Evolutionary conservation across 257 asterid genomes (phyloP), one percentile per base, ranked within the genome.

Genomic region (Primulina tabacum): DNA sequence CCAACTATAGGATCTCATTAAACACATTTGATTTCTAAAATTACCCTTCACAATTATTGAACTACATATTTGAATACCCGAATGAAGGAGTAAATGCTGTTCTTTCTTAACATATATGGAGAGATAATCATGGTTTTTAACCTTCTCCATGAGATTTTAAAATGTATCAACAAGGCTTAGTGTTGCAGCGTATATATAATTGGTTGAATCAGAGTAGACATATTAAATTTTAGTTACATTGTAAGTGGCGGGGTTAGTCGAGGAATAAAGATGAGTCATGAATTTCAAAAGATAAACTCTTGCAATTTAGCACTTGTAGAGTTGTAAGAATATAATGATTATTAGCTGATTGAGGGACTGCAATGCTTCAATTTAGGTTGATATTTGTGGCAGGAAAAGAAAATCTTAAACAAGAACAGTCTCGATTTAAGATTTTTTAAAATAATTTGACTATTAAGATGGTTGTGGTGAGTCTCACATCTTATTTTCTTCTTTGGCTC

Each of bases 401-500:
- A 40, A 28, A n/a, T n/a, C 24, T n/a, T 64, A 60, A 70, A 24
- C 47, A 18, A 17, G 26, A 28, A n/a, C 21, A 33, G 35, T 40
- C 52, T 28, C 4, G 4, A 60, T 62, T 64, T 62, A 37, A 37
- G 12, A 0, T 37, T 37, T 37, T 37, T 9, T 40, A 24, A 16
- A 24, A 33, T 28, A 16, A 7, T 4, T 26, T 66, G 8, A 9
- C 21, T 7, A 9, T 21, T 55, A 50, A 5, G 32, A 30, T 68
- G 16, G 4, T 53, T 43, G 32, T 30, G 18, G 64, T 58, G 47
- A 67, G 26, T 73, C 69, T 79, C 70, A 72, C 70, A 33, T 59
- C 64, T 75, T 50, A n/a, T 43, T 68, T 24, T 5, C 14, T 68
- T 65, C 21, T 75, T 24, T 78, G 62, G 29, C 52, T 76, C 60